phyloP scores from a whole-genome alignment of 805 yeast species.

The Suhomyces sp. region DNA sequence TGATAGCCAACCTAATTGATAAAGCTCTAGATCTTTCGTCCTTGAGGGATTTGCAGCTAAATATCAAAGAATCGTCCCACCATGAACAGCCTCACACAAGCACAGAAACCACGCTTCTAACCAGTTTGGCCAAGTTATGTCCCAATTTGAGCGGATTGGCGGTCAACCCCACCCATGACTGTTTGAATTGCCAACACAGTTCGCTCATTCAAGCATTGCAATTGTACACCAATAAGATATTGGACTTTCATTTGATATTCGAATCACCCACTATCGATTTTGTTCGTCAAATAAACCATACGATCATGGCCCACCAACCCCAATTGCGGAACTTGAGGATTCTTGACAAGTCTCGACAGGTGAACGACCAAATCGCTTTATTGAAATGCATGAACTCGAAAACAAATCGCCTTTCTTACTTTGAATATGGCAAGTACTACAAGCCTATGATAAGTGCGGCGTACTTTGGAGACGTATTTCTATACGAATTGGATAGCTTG shows the following conservation, averaged over 20 bases:
- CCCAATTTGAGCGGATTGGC: slow-evolving; percentile 8
- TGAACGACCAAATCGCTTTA: slow-evolving; percentile 12
- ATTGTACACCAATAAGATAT: slow-evolving; percentile 9
- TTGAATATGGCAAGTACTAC: slow-evolving; percentile 14
- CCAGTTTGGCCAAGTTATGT: slow-evolving; percentile 8
- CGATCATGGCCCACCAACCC: slow-evolving; percentile 10
- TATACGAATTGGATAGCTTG: slow-evolving; percentile 4
- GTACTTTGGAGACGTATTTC: slow-evolving; percentile 4
- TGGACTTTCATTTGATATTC: slow-evolving; percentile 9
- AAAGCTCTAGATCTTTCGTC: slow-evolving; percentile 12
- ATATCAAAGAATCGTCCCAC: slow-evolving; percentile 22
- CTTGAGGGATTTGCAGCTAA: slow-evolving; percentile 13
- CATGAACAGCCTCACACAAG: slow-evolving; percentile 6
- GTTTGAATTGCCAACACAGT: slow-evolving; percentile 18
- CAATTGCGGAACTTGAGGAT: slow-evolving; percentile 10
- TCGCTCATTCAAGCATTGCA: slow-evolving; percentile 5
- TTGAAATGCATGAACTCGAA: slow-evolving; percentile 11
- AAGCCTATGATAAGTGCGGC: slow-evolving; percentile 1
- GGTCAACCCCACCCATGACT: slow-evolving; percentile 18
- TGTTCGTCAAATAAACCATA: slow-evolving; percentile 7
- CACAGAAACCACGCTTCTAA: slow-evolving; percentile 14
- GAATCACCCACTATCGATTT: slow-evolving; percentile 12
- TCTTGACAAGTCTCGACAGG: slow-evolving; percentile 16
- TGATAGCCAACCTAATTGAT: slow-evolving; percentile 8
- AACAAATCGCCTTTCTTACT: slow-evolving; percentile 5